Percentiles rank a stretch among this genome's conserved stretches.
phyloP scores from a whole-genome alignment of 345 rosid genomes.

The Cochlearia excelsa region DNA sequence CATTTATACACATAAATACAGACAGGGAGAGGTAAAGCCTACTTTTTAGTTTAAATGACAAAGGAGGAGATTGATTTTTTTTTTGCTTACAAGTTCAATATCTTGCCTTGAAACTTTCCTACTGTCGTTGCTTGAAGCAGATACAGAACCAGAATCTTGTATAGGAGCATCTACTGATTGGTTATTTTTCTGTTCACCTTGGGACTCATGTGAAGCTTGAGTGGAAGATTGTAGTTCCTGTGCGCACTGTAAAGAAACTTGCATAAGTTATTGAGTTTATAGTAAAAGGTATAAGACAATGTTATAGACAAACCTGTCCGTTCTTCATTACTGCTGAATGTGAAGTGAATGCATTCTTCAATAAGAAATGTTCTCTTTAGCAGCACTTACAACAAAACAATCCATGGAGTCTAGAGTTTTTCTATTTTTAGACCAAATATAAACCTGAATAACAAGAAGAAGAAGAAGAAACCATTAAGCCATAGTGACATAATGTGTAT shows the following conservation, averaged over 20 bases:
- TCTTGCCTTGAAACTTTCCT: constrained; percentile 93
- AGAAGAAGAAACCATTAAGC: not conserved
- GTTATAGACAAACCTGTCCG: constrained; percentile 31
- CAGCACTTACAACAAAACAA: constrained; percentile 21
- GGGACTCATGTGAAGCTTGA: constrained; percentile 79
- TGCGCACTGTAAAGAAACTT: constrained; percentile 39
- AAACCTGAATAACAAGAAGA: constrained; percentile 26
- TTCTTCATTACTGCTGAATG: constrained; percentile 33
- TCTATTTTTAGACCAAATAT: not conserved
- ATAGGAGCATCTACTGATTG: constrained; percentile 60
- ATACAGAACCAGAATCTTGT: constrained; percentile 83
- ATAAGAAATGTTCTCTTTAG: constrained; percentile 9
- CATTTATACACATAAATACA: not conserved
- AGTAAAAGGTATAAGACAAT: constrained; percentile 11
- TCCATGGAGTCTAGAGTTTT: constrained; percentile 12
- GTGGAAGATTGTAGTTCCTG: constrained; percentile 71
- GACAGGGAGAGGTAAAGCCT: constrained; percentile 5
- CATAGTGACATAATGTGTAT: not conserved
- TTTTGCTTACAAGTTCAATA: constrained; percentile 69
- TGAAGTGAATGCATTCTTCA: constrained; percentile 23
- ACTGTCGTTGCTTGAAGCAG: constrained; percentile 81
- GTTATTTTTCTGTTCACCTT: constrained; percentile 63
- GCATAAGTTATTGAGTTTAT: not conserved
- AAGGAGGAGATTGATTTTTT: not conserved
- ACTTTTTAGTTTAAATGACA: constrained; percentile 12